phyloP scores from a whole-genome alignment of 2,329 filamentous ascomycete genomes.

The Penicillium digitatum region DNA sequence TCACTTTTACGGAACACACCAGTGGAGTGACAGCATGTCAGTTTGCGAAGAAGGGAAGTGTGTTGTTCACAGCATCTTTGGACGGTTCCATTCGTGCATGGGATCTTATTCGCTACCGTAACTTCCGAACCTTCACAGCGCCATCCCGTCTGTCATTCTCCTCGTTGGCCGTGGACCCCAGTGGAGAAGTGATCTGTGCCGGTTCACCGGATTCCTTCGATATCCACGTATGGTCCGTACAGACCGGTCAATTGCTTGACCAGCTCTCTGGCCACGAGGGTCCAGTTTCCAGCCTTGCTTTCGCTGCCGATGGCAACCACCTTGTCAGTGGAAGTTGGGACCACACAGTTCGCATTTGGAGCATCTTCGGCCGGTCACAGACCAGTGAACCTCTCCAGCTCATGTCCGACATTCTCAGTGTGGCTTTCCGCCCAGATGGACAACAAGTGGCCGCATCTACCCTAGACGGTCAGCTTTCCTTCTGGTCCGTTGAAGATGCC shows the following conservation, averaged over 20 bases:
- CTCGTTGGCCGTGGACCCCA: constrained; percentile 92
- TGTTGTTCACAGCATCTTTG: constrained; percentile 89
- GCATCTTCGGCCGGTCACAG: constrained; percentile 87
- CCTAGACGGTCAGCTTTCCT: constrained; percentile 86
- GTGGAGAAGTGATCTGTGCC: constrained; percentile 91
- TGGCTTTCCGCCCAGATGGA: constrained; percentile 85
- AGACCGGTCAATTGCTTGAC: constrained; percentile 92
- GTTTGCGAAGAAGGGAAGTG: constrained; percentile 91
- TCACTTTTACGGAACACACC: constrained; percentile 96
- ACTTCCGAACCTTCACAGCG: constrained; percentile 95
- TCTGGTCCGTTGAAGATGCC: constrained; percentile 88
- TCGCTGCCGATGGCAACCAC: constrained; percentile 78
- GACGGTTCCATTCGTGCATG: constrained; percentile 93
- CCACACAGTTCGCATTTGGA: constrained; percentile 91
- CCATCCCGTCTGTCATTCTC: constrained; percentile 88
- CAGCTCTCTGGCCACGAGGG: constrained; percentile 89
- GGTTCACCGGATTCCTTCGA: constrained; percentile 95
- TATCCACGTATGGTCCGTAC: constrained; percentile 97
- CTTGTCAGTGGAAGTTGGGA: constrained; percentile 96
- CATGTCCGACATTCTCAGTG: constrained; percentile 81
- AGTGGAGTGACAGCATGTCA: constrained; percentile 89
- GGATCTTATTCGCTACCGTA: constrained; percentile 93
- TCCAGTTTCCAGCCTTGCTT: constrained; percentile 81
- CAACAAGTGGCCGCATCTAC: constrained; percentile 88
- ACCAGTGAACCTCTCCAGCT: constrained; percentile 91